phyloP scores from a whole-genome alignment of 1,284 basidiomycete species.

The Pterulicium gracile region DNA sequence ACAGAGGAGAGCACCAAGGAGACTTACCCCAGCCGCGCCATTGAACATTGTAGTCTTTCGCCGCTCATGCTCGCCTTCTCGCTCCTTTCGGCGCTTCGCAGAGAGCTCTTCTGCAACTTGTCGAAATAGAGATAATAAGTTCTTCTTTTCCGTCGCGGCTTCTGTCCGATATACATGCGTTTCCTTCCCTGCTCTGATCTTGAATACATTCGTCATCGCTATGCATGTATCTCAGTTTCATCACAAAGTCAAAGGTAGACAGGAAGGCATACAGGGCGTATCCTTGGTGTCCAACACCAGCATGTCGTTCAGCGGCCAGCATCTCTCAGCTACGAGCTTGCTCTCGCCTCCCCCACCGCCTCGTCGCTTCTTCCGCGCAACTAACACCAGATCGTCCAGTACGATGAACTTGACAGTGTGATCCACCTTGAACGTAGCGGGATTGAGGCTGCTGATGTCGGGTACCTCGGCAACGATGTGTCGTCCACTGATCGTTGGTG shows the following conservation, averaged over 20 bases:
- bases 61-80: constrained; percentile 83
- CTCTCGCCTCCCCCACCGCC: constrained; percentile 32
- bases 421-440: constrained; percentile 91
- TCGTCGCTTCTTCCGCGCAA: constrained; percentile 59
- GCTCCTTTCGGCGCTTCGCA: constrained; percentile 81
- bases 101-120: constrained; percentile 88
- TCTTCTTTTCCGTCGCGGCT: constrained; percentile 75
- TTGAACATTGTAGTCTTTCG: constrained; percentile 68
- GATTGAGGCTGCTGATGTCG: constrained; percentile 77
- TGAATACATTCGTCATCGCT: constrained; percentile 95
- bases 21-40: constrained; percentile 37
- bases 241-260: constrained; percentile 3
- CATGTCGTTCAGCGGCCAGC: constrained; percentile 89
- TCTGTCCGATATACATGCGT: constrained; percentile 89
- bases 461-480: constrained; percentile 88
- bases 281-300: constrained; percentile 94
- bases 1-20: constrained; percentile 20
- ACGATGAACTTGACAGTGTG: constrained; percentile 85
- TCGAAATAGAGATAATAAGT: constrained; percentile 76
- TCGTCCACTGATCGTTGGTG: constrained; percentile 81
- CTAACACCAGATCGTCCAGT: constrained; percentile 84
- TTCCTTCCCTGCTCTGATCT: constrained; percentile 89
- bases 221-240: constrained; percentile 1
- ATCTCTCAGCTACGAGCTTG: constrained; percentile 85
- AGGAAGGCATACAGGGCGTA: constrained; percentile 55